phyloP scores from a whole-genome alignment of 2,329 filamentous ascomycete genomes.

The Monosporascus sp. region DNA sequence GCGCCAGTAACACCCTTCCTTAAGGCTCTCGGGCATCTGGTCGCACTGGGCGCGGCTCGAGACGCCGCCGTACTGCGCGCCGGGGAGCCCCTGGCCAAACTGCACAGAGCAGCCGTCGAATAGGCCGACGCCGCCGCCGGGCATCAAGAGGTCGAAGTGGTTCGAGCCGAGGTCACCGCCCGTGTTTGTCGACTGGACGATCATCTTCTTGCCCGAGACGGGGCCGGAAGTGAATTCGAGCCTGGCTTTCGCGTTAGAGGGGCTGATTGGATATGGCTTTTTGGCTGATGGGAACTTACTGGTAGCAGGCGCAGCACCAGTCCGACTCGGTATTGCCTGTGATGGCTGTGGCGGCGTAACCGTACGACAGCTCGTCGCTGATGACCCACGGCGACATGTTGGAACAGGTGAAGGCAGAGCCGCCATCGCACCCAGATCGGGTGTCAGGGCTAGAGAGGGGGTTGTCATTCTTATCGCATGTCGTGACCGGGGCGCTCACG shows the following conservation, averaged over 20 bases:
- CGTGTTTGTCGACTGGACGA: slow-evolving; percentile 55
- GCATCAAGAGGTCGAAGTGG: slow-evolving; percentile 47
- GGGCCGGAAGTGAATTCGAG: slow-evolving; percentile 33
- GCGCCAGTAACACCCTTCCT: slow-evolving; percentile 46
- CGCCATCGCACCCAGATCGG: slow-evolving; percentile 44
- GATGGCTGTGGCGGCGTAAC: slow-evolving; percentile 49
- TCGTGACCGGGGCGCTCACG: slow-evolving; percentile 35
- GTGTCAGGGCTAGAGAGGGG: slow-evolving; percentile 37
- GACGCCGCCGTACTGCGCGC: slow-evolving; percentile 44
- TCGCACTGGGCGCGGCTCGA: slow-evolving; percentile 36
- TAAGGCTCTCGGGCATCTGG: slow-evolving; percentile 36
- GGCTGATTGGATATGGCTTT: not conserved
- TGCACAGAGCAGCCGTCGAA: slow-evolving; percentile 40
- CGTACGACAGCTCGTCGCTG: slow-evolving; percentile 47
- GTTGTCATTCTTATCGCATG: slow-evolving; percentile 41
- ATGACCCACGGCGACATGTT: slow-evolving; percentile 49
- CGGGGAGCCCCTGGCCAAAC: slow-evolving; percentile 34
- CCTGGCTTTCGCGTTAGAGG: slow-evolving; percentile 4
- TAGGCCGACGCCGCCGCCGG: slow-evolving; percentile 45
- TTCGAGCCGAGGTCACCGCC: slow-evolving; percentile 46
- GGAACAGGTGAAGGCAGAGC: slow-evolving; percentile 46
- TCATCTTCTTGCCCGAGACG: slow-evolving; percentile 49
- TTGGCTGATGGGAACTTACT: slow-evolving; percentile 26
- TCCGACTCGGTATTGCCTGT: slow-evolving; percentile 38
- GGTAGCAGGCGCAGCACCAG: slow-evolving; percentile 55